These are phyloP conservation scores for Exophiala phaeomuriformis DNA, from an alignment of 2,329 filamentous ascomycete species.

Conservation along the genomic window DNA sequence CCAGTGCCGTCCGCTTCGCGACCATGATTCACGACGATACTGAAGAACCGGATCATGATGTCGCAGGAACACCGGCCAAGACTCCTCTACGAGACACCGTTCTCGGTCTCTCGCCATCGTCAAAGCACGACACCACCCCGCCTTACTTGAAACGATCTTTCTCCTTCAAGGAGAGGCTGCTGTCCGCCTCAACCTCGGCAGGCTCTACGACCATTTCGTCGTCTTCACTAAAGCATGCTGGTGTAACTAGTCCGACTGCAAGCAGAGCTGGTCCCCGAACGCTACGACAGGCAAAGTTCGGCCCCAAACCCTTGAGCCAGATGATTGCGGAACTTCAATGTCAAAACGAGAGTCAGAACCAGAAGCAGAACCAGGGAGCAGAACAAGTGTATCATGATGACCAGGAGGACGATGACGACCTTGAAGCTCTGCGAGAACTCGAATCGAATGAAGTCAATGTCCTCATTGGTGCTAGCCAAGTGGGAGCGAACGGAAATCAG, in stretches of 20 bases:
- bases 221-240: background rate
- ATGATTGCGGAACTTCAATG: conserved; percentile 19
- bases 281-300: conserved; percentile 10
- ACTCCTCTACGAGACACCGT: conserved; percentile 20
- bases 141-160: conserved; percentile 24
- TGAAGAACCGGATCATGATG: conserved; percentile 4
- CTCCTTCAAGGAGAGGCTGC: conserved; percentile 27
- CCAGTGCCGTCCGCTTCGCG: conserved; percentile 39
- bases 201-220: background rate
- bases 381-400: conserved; percentile 30
- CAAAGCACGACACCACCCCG: conserved; percentile 18
- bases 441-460: conserved; percentile 32
- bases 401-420: conserved; percentile 40
- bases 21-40: conserved; percentile 29
- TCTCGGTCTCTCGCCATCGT: conserved; percentile 8
- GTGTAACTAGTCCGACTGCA: conserved; percentile 3
- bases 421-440: conserved; percentile 40
- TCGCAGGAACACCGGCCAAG: conserved; percentile 14
- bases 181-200: conserved; percentile 20
- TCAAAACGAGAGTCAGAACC: background rate
- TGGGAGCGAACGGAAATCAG: conserved; percentile 7
- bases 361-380: background rate
- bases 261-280: conserved; percentile 14
- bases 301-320: conserved; percentile 19
- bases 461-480: conserved; percentile 36